These are phyloP conservation scores for Tremellales sp. DNA, from an alignment of 1,284 basidiomycete genomes.

Conservation along the genomic window DNA sequence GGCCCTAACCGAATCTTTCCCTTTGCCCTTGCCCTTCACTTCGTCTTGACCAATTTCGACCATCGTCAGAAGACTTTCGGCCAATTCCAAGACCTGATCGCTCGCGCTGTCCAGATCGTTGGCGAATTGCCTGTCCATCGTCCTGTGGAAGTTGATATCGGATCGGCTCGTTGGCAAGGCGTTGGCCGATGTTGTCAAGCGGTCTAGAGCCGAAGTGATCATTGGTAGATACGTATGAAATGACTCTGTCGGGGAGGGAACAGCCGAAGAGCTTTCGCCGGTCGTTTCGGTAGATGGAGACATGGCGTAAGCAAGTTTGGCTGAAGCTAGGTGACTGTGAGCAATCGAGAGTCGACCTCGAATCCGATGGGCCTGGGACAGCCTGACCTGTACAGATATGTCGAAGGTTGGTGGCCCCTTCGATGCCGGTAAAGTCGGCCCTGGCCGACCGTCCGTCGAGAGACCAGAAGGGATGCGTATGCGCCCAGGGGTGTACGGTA, in stretches of 20 bases:
- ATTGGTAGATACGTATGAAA: slow-evolving; percentile 31
- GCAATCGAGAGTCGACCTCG: background rate
- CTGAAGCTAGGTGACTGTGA: background rate
- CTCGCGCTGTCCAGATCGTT: slow-evolving; percentile 39
- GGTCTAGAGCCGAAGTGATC: slow-evolving; percentile 38
- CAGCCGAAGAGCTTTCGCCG: background rate
- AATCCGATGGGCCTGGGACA: background rate
- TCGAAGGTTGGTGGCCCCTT: too few relatives aligned
- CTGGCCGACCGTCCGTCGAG: too few relatives aligned
- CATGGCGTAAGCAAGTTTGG: background rate
- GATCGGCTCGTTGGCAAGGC: slow-evolving; percentile 45
- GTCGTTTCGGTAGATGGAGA: background rate
- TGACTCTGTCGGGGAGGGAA: slow-evolving; percentile 15
- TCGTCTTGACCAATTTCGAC: slow-evolving; percentile 42
- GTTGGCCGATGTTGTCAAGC: slow-evolving; percentile 38
- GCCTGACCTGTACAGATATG: too few relatives aligned
- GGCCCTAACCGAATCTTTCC: slow-evolving; percentile 22
- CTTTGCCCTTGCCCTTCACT: slow-evolving; percentile 33
- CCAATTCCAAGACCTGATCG: slow-evolving; percentile 49
- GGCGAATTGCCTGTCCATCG: slow-evolving; percentile 68
- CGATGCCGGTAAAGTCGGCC: too few relatives aligned
- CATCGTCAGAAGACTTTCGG: slow-evolving; percentile 62
- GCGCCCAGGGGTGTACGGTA: too few relatives aligned
- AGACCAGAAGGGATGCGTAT: too few relatives aligned
- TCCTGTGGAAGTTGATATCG: slow-evolving; percentile 78